Conservation (phyloP, 1,284 basidiomycete genomes). For the Rhodotorula sp. region DNA sequence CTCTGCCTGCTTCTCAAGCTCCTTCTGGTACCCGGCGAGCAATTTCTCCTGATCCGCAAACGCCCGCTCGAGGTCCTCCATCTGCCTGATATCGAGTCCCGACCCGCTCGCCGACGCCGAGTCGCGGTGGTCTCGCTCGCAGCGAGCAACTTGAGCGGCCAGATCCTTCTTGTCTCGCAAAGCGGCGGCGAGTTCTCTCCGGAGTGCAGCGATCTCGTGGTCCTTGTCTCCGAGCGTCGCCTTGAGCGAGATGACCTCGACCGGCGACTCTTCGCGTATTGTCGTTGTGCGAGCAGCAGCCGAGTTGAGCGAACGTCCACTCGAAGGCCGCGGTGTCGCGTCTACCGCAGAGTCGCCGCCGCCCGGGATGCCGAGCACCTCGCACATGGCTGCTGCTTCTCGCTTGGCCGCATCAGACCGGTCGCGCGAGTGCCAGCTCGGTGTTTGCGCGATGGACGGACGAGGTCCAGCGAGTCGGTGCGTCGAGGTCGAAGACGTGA, state of each 20-base stretch:
- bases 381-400: slow-evolving; percentile 17
- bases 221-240: slow-evolving; percentile 16
- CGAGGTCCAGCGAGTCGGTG: neutral
- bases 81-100: slow-evolving; percentile 24
- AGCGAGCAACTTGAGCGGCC: neutral
- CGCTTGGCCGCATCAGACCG: slow-evolving; percentile 10
- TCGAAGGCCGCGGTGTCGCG: slow-evolving; percentile 10
- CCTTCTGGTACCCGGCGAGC: slow-evolving; percentile 34
- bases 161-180: slow-evolving; percentile 24
- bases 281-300: neutral
- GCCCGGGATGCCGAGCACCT: slow-evolving; percentile 4
- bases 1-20: slow-evolving; percentile 19
- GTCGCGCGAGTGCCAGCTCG: slow-evolving; percentile 1
- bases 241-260: slow-evolving; percentile 6
- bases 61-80: slow-evolving; percentile 32
- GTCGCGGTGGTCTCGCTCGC: neutral
- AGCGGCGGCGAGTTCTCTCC: slow-evolving; percentile 1
- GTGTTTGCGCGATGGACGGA: slow-evolving; percentile 6
- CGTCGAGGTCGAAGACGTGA: neutral
- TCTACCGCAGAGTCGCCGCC: neutral
- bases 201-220: slow-evolving; percentile 10
- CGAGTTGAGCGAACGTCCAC: slow-evolving; percentile 3
- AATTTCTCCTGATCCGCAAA: slow-evolving; percentile 19
- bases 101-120: neutral
- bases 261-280: neutral